phyloP scores from a whole-genome alignment of 2,329 filamentous ascomycete species.

The Atkinsonella texensis region DNA sequence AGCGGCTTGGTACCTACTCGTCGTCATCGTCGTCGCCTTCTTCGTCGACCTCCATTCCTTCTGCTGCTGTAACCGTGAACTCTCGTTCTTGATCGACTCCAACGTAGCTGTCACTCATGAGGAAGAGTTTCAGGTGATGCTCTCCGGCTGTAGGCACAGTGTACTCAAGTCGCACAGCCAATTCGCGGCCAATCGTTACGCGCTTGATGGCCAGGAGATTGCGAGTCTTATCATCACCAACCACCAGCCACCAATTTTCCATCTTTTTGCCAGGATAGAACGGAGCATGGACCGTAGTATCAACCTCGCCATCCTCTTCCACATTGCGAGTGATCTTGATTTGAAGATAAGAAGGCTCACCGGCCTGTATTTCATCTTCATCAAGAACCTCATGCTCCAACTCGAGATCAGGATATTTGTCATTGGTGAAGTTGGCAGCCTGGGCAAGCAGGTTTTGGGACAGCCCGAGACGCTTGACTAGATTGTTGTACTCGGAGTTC shows the following conservation, averaged over 20 bases:
- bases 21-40: constrained; percentile 57
- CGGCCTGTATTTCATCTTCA: constrained; percentile 65
- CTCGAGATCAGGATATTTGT: constrained; percentile 90
- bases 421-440: constrained; percentile 90
- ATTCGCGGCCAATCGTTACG: constrained; percentile 68
- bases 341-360: constrained; percentile 69
- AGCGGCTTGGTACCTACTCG: constrained; percentile 9
- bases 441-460: constrained; percentile 72
- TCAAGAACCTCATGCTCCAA: constrained; percentile 82
- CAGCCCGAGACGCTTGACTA: constrained; percentile 69
- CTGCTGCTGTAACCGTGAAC: constrained; percentile 74
- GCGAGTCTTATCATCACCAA: constrained; percentile 83
- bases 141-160: constrained; percentile 74
- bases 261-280: constrained; percentile 89
- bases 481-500: constrained; percentile 65
- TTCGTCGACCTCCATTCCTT: constrained; percentile 91
- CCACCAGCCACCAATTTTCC: constrained; percentile 98
- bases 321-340: constrained; percentile 78
- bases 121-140: constrained; percentile 78
- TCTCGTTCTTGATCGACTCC: constrained; percentile 92
- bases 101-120: constrained; percentile 96
- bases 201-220: constrained; percentile 87
- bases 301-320: constrained; percentile 54
- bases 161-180: constrained; percentile 76
- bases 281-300: constrained; percentile 81